Percentiles rank a stretch among this genome's conserved stretches.
These are phyloP conservation scores for Periconia digitata DNA, from an alignment of 2,329 filamentous ascomycete species.

Conservation along the genomic window DNA sequence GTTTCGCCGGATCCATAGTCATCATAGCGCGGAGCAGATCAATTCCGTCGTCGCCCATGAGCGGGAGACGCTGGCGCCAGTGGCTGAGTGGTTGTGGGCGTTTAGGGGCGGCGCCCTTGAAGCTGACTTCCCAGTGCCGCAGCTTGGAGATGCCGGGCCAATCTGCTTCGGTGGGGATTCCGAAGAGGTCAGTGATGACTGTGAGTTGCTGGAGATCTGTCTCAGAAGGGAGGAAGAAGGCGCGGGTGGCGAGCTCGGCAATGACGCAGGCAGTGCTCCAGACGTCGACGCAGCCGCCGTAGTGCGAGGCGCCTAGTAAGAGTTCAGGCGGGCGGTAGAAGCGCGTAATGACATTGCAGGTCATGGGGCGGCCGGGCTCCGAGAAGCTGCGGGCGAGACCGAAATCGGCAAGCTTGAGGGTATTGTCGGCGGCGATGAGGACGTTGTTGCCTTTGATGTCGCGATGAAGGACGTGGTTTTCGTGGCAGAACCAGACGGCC, in stretches of 20 bases:
- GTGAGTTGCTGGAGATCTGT: constrained; percentile 84
- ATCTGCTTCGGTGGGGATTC: constrained; percentile 88
- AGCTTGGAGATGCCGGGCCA: constrained; percentile 90
- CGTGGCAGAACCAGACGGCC: constrained; percentile 95
- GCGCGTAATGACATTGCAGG: constrained; percentile 88
- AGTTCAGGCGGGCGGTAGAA: constrained; percentile 97
- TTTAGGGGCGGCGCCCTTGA: constrained; percentile 36
- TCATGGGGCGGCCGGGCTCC: constrained; percentile 88
- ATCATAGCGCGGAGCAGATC: constrained; percentile 87
- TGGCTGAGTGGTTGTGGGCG: constrained; percentile 70
- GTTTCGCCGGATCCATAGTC: constrained; percentile 79
- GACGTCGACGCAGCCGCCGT: constrained; percentile 86
- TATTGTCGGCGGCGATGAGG: constrained; percentile 87
- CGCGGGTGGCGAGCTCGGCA: constrained; percentile 81
- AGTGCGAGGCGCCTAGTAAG: constrained; percentile 85
- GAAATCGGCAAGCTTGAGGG: constrained; percentile 96
- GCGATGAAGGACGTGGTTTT: constrained; percentile 89
- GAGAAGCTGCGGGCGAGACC: constrained; percentile 88
- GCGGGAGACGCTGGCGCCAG: constrained; percentile 76
- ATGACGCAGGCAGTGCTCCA: constrained; percentile 95
- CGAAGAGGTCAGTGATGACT: constrained; percentile 81
- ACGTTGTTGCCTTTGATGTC: constrained; percentile 99
- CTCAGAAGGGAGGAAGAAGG: constrained; percentile 80
- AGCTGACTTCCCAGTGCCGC: constrained; percentile 63
- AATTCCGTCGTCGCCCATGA: constrained; percentile 78